phyloP scores from a whole-genome alignment of 352 stramenopile species.

The Plasmopara halstedii region DNA sequence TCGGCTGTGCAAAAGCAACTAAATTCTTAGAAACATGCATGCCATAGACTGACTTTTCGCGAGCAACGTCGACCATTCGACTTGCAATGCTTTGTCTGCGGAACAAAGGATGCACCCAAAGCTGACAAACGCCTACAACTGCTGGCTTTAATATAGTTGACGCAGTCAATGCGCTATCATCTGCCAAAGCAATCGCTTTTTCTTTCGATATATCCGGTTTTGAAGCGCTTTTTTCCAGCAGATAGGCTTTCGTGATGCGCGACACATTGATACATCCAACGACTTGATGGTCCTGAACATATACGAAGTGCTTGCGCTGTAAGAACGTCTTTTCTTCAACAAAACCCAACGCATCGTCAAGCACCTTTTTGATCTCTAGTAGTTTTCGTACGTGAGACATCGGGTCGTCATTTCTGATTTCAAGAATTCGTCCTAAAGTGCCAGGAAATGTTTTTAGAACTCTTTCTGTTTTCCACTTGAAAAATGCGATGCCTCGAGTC shows the following conservation, averaged over 20 bases:
- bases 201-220: conserved; percentile 2
- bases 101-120: conserved; percentile 59
- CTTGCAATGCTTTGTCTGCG: conserved; percentile 47
- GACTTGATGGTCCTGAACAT: conserved; percentile 45
- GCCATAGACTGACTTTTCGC: conserved; percentile 68
- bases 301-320: conserved; percentile 51
- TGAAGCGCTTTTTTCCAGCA: conserved; percentile 19
- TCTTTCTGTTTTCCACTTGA: conserved; percentile 64
- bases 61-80: conserved; percentile 48
- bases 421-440: conserved; percentile 41
- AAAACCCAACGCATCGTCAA: conserved; percentile 68
- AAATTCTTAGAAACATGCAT: conserved; percentile 40
- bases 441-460: conserved; percentile 37
- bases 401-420: conserved; percentile 49
- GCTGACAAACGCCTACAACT: conserved; percentile 54
- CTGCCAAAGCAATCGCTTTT: conserved; percentile 1
- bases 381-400: conserved; percentile 63
- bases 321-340: conserved; percentile 45
- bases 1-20: conserved; percentile 73
- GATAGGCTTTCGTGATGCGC: conserved; percentile 36
- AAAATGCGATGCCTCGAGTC: conserved; percentile 39
- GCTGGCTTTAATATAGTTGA: conserved; percentile 17
- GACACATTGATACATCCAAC: conserved; percentile 58
- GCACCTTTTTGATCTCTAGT: conserved; percentile 54
- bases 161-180: conserved; percentile 9